These are phyloP conservation scores for Suillus hirtellus DNA, from an alignment of 768 basidiomycete genomes.

Conservation along the genomic window DNA sequence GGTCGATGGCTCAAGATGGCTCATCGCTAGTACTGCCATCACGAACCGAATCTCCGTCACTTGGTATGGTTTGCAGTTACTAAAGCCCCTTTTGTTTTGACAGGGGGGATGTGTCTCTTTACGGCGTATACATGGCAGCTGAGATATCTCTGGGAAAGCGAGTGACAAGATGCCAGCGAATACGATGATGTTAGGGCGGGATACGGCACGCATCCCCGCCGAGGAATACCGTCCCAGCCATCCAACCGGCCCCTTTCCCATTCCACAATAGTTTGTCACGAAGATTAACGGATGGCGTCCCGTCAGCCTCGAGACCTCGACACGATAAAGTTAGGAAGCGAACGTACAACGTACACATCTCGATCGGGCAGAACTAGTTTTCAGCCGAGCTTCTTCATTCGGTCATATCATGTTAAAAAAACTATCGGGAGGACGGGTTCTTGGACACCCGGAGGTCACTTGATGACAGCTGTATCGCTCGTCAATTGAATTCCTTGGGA, in stretches of 20 bases:
- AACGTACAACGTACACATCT: background rate
- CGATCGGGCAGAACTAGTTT: background rate
- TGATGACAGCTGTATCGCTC: background rate
- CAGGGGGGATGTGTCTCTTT: background rate
- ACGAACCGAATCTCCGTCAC: slow-evolving; percentile 4
- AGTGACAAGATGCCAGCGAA: slow-evolving; percentile 7
- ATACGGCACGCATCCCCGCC: slow-evolving; percentile 3
- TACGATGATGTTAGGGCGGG: slow-evolving; percentile 5
- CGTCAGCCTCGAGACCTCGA: background rate
- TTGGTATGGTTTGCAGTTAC: background rate
- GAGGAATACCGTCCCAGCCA: background rate
- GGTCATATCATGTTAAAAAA: background rate
- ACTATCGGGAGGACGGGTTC: background rate
- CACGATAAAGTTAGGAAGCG: background rate
- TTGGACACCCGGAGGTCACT: slow-evolving; percentile 1
- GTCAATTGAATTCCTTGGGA: background rate
- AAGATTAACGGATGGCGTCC: slow-evolving; percentile 7
- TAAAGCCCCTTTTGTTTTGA: background rate
- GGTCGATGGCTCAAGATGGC: background rate
- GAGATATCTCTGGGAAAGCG: slow-evolving; percentile 3
- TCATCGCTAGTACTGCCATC: background rate
- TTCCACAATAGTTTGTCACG: background rate
- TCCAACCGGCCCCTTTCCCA: slow-evolving; percentile 1
- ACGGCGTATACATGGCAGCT: slow-evolving; percentile 1
- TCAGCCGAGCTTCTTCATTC: slow-evolving; percentile 8